phyloP scores from a whole-genome alignment of 1,139 yeast genomes.

The Pichia cactophila region DNA sequence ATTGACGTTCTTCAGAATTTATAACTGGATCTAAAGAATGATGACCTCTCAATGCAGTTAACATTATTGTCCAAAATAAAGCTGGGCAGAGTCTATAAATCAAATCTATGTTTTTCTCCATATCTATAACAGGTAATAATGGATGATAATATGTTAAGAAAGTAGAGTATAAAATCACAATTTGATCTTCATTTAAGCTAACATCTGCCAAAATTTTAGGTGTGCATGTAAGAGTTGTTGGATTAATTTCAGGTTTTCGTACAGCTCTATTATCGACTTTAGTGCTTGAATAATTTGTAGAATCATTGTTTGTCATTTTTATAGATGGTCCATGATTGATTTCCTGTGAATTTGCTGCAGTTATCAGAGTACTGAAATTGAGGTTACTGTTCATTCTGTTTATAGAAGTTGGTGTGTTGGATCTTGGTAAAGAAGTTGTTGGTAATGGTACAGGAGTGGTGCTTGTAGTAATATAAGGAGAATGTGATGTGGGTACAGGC shows the following conservation, averaged over 20 bases:
- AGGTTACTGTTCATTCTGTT: neutral
- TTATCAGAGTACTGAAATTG: slow-evolving; percentile 11
- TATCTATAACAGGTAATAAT: slow-evolving; percentile 80
- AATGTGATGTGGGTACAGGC: neutral
- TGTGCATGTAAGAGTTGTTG: slow-evolving; percentile 34
- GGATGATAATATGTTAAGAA: slow-evolving; percentile 73
- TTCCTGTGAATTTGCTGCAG: slow-evolving; percentile 11
- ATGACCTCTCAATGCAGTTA: slow-evolving; percentile 65
- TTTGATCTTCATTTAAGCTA: slow-evolving; percentile 51
- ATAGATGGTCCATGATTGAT: neutral
- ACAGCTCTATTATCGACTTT: slow-evolving; percentile 15
- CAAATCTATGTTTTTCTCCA: slow-evolving; percentile 71
- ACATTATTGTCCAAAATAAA: slow-evolving; percentile 88
- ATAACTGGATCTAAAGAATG: slow-evolving; percentile 21
- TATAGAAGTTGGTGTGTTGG: neutral
- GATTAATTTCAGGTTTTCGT: slow-evolving; percentile 13
- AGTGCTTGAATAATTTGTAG: slow-evolving; percentile 1
- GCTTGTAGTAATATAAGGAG: neutral
- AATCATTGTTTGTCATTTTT: neutral
- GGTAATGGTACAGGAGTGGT: neutral
- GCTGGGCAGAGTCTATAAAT: slow-evolving; percentile 77
- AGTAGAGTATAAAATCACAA: slow-evolving; percentile 59
- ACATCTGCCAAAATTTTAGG: slow-evolving; percentile 67
- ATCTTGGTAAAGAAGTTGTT: neutral
- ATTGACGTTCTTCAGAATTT: slow-evolving; percentile 30